Base-by-base conservation (phyloP, 169 alveolate species). In the Cryptosporidium tyzzeri region DNA sequence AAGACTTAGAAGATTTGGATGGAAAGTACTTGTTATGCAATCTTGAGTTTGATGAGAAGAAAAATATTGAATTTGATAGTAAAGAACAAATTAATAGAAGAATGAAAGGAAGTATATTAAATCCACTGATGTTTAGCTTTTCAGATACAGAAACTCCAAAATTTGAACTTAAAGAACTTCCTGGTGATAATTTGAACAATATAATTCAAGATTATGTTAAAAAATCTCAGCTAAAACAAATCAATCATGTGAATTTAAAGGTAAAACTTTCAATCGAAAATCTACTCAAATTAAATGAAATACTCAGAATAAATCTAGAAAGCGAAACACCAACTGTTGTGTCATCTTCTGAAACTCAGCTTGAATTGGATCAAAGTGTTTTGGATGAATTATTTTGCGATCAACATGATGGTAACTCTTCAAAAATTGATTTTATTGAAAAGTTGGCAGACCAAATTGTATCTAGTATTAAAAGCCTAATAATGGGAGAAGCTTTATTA, bases 301-400 rank as follows among this genome's bases (percentile, higher is more conserved):
- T 73, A 59, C 58, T 73, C 23, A 73, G 51, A 73, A 59, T 73
- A 18, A 59, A 53, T 53, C n/a, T 55, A 26, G 86, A 73, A 70
- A 55, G 48, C 37, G 86, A 73, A 21, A 58, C 86, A n/a, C 86
- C 86, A 16, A 73, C 86, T 0, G 86, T 73, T 29, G 62, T 62
- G 2, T 73, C 86, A 51, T 55, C 70, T 16, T 50, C 61, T 33
- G 86, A 73, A 41, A 55, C 86, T 18, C 86, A 73, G 37, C 68
- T 73, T 39, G 86, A 59, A 18, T 55, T 37, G 10, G 70, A 45
- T 29, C 71, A 65, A 65, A 65, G 23, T 31, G 33, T 35, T 37
- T 37, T 16, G 44, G 50, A 65, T 33, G 71, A 65, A 65, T 33
- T 65, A 12, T 65, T 65, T 4, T n/a, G 50, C 16, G 50, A 31